phyloP scores from a whole-genome alignment of 2,329 filamentous ascomycete genomes.

The Mycosphaerella arachidis region DNA sequence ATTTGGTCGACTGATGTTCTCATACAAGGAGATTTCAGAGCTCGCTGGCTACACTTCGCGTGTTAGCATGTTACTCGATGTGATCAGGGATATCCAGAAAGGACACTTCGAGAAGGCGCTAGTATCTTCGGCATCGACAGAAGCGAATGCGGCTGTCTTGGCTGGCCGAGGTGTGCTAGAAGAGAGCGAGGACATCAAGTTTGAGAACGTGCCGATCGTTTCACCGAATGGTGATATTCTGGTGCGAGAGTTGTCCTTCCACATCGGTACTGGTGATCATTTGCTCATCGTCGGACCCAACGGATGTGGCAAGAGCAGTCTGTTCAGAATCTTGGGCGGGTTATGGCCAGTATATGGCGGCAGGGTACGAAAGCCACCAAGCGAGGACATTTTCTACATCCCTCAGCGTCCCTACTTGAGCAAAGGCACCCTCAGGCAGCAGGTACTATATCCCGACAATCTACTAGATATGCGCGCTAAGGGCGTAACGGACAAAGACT shows the following conservation, averaged over 20 bases:
- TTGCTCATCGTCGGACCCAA: conserved; percentile 94
- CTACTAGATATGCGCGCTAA: conserved; percentile 82
- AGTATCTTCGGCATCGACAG: conserved; percentile 78
- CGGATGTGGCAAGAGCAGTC: conserved; percentile 90
- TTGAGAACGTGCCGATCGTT: conserved; percentile 87
- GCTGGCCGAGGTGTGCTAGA: conserved; percentile 74
- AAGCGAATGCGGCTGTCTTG: conserved; percentile 77
- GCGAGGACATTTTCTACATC: conserved; percentile 95
- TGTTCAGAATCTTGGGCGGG: conserved; percentile 94
- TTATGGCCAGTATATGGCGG: conserved; percentile 98
- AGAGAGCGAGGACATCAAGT: conserved; percentile 79
- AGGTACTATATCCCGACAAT: conserved; percentile 93
- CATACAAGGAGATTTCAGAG: conserved; percentile 95
- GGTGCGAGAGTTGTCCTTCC: conserved; percentile 79
- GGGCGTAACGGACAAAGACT: conserved; percentile 74
- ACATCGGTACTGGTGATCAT: conserved; percentile 80
- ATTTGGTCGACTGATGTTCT: conserved; percentile 95
- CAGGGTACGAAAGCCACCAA: conserved; percentile 83
- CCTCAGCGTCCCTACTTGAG: conserved; percentile 93
- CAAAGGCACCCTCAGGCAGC: conserved; percentile 85
- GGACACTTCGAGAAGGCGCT: conserved; percentile 96
- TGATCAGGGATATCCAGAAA: conserved; percentile 87
- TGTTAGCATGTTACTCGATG: conserved; percentile 81
- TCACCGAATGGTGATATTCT: conserved; percentile 95
- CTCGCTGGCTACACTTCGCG: conserved; percentile 91